These are phyloP conservation scores for Carallia brachiata DNA, from an alignment of 345 rosid species.

Conservation along the genomic window DNA sequence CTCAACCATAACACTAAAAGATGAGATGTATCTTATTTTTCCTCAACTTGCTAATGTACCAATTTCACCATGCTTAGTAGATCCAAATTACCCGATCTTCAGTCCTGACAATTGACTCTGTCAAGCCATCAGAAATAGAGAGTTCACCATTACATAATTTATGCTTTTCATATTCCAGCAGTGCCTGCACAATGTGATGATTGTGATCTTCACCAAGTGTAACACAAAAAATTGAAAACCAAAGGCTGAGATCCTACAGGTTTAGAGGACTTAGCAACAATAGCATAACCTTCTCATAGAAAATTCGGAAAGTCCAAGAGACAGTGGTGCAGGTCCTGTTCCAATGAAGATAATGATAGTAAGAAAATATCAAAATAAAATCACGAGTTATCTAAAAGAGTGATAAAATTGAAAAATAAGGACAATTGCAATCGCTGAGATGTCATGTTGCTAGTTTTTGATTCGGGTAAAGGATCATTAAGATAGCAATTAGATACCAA, in stretches of 20 bases:
- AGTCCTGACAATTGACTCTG: slow-evolving; percentile 18
- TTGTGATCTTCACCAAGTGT: neutral
- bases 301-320: slow-evolving; percentile 36
- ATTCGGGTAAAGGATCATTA: neutral
- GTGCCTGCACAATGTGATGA: slow-evolving; percentile 21
- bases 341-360: neutral
- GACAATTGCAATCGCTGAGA: neutral
- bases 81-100: slow-evolving; percentile 28
- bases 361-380: neutral
- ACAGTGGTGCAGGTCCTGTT: slow-evolving; percentile 34
- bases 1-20: no score
- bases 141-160: slow-evolving; percentile 31
- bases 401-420: neutral
- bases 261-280: neutral
- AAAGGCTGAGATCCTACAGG: neutral
- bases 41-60: no score
- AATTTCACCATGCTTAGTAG: neutral
- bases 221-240: neutral
- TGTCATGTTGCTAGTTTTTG: no score
- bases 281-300: slow-evolving; percentile 33
- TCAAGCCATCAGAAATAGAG: slow-evolving; percentile 25
- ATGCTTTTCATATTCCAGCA: slow-evolving; percentile 35
- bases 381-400: neutral
- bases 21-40: no score
- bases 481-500: neutral